Evolutionary conservation across 2,329 filamentous ascomycete genomes (phyloP), one percentile per base, ranked within the genome.

Genomic region (Periconia digitata): DNA sequence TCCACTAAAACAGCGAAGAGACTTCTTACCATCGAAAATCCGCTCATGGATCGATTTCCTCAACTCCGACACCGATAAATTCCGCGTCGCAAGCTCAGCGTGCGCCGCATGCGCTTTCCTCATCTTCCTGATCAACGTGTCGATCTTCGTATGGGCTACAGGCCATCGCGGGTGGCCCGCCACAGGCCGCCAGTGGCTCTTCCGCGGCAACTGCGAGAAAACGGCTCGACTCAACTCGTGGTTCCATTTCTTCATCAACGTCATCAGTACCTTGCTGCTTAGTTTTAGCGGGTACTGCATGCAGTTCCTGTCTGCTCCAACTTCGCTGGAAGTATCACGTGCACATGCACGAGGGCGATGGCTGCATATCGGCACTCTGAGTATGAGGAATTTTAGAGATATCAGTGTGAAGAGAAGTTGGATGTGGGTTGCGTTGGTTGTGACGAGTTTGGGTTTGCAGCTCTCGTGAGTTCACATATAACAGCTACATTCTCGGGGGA

Each of bases 221-320:
- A 27, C 32, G 6, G 27, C 17, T 5, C 23, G 27, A 16, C 5
- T 42, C 13, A 42, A 24, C 10, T 29, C 40, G 3, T n/a, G 21
- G 20, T 4, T 24, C 21, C 24, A 42, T 32, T 27, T 42, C 15
- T 15, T 42, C 16, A 42, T 42, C 16, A 42, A 42, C 15, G 13
- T 17, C 15, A 27, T 42, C 17, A 42, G 40, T 10, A 42, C 40
- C 12, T n/a, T 17, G 8, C 40, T 42, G 3, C 40, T 42, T 6
- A 27, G 40, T 32, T 22, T 17, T 8, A 42, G 40, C 20, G 27
- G 13, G 17, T 42, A 42, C 21, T 42, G 40, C 16, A 42, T 42
- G 24, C 40, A 42, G 23, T 42, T 17, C 15, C 16, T 42, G n/a
- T 42, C 40, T 17, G 40, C 40, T 7, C 40, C 40, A 15, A 42